A percentile compares a stretch with the other conserved stretches of the same genome.
Evolutionary conservation across 2,329 filamentous ascomycete genomes (phyloP).

Genomic region (Fusarium veterinarium): DNA sequence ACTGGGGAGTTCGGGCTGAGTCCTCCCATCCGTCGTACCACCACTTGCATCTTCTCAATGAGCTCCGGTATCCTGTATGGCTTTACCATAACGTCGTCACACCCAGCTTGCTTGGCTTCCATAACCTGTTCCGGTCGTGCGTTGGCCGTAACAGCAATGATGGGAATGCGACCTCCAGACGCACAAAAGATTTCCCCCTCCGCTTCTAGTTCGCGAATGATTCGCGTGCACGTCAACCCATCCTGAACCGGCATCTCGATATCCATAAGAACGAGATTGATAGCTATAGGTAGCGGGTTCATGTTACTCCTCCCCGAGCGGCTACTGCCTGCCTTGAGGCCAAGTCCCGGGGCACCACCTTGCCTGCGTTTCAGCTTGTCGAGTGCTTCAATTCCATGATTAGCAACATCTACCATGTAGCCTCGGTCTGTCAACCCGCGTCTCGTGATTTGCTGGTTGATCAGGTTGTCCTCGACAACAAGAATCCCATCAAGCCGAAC

Average conservation of each 20-base stretch:
- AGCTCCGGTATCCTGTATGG: slow-evolving; percentile 74
- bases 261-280: slow-evolving; percentile 78
- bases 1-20: slow-evolving; percentile 46
- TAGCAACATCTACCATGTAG: slow-evolving; percentile 64
- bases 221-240: slow-evolving; percentile 72
- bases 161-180: slow-evolving; percentile 65
- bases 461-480: slow-evolving; percentile 70
- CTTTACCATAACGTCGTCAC: slow-evolving; percentile 77
- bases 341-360: slow-evolving; percentile 35
- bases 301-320: slow-evolving; percentile 25
- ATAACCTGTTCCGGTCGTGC: slow-evolving; percentile 71
- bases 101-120: slow-evolving; percentile 62
- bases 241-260: slow-evolving; percentile 82
- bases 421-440: slow-evolving; percentile 63
- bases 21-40: slow-evolving; percentile 53
- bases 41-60: slow-evolving; percentile 66
- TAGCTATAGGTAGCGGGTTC: slow-evolving; percentile 47
- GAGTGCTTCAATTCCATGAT: slow-evolving; percentile 67
- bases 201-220: slow-evolving; percentile 71
- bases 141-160: slow-evolving; percentile 76
- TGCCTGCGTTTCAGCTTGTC: slow-evolving; percentile 54
- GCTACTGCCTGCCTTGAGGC: slow-evolving; percentile 1
- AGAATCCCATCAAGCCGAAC: slow-evolving; percentile 57
- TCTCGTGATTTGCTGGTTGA: slow-evolving; percentile 68
- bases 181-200: slow-evolving; percentile 60